These are phyloP conservation scores for Basidioascus undulatus DNA, from an alignment of 768 basidiomycete species.

Conservation along the genomic window DNA sequence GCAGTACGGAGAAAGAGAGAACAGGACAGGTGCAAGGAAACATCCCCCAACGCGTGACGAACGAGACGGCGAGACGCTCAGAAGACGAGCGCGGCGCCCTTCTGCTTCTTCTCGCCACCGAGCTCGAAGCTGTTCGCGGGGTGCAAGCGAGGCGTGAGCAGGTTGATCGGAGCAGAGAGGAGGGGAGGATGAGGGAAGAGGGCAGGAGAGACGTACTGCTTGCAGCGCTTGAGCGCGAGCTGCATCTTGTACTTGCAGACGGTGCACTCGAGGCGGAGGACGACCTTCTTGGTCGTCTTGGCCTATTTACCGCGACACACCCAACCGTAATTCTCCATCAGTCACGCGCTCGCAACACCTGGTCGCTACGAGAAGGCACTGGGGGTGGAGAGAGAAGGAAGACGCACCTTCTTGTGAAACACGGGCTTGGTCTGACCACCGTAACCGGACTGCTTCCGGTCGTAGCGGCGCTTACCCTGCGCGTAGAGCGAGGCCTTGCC, in stretches of 20 bases:
- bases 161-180: not conserved
- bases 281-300: slow-evolving; percentile 99
- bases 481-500: slow-evolving; percentile 95
- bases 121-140: slow-evolving; percentile 77
- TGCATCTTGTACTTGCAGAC: slow-evolving; percentile 96
- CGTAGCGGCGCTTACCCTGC: slow-evolving; percentile 99
- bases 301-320: slow-evolving; percentile 27
- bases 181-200: not conserved
- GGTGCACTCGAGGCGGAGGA: slow-evolving; percentile 90
- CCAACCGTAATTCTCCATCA: slow-evolving; percentile 1
- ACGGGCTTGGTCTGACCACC: slow-evolving; percentile 99
- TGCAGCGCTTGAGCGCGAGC: slow-evolving; percentile 88
- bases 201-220: slow-evolving; percentile 46
- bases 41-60: no score
- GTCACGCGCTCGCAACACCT: not conserved
- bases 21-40: no score
- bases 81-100: slow-evolving; percentile 85
- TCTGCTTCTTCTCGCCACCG: slow-evolving; percentile 99
- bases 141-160: no score
- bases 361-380: not conserved
- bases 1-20: no score
- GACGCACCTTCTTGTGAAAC: slow-evolving; percentile 95
- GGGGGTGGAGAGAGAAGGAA: not conserved
- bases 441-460: slow-evolving; percentile 91
- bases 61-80: slow-evolving; percentile 7